Conservation (phyloP, 2,329 filamentous ascomycete genomes). For the Zasmidium angulare region DNA sequence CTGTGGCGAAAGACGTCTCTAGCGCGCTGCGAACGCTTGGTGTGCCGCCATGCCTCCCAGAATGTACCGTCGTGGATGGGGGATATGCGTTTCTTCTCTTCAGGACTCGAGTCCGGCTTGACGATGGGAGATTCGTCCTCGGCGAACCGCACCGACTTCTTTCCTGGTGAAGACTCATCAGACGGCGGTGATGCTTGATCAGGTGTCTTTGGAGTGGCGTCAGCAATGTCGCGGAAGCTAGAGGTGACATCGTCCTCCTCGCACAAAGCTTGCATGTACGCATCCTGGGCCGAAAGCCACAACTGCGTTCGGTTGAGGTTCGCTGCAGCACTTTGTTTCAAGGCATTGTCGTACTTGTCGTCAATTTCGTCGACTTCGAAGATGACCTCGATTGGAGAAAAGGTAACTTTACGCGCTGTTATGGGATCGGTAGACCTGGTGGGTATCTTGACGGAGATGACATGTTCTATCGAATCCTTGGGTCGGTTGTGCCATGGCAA, state of each 20-base stretch:
- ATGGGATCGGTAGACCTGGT: constrained; percentile 50
- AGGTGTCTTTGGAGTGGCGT: constrained; percentile 33
- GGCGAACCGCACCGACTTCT: constrained; percentile 73
- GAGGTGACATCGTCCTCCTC: constrained; percentile 32
- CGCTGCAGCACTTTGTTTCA: constrained; percentile 67
- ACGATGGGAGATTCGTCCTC: constrained; percentile 22
- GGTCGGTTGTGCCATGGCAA: constrained; percentile 63
- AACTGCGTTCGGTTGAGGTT: constrained; percentile 81
- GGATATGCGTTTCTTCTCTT: constrained; percentile 29
- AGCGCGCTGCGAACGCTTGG: constrained; percentile 60
- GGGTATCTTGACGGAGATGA: constrained; percentile 58
- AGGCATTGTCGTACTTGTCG: constrained; percentile 70
- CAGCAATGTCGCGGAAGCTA: constrained; percentile 31
- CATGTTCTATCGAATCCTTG: constrained; percentile 60
- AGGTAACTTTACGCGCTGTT: constrained; percentile 60
- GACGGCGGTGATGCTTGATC: constrained; percentile 23
- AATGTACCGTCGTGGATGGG: constrained; percentile 59
- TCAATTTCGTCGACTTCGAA: constrained; percentile 54
- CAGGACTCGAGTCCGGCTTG: constrained; percentile 2
- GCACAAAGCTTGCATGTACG: constrained; percentile 53
- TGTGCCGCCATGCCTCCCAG: constrained; percentile 67
- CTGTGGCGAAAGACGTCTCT: constrained; percentile 83
- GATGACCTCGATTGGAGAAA: constrained; percentile 38
- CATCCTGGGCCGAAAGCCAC: constrained; percentile 81
- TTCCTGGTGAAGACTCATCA: constrained; percentile 45